Percentiles rank a stretch among this genome's conserved stretches.
phyloP scores from a whole-genome alignment of 2,329 filamentous ascomycete genomes.

The Achaetomium macrosporum region DNA sequence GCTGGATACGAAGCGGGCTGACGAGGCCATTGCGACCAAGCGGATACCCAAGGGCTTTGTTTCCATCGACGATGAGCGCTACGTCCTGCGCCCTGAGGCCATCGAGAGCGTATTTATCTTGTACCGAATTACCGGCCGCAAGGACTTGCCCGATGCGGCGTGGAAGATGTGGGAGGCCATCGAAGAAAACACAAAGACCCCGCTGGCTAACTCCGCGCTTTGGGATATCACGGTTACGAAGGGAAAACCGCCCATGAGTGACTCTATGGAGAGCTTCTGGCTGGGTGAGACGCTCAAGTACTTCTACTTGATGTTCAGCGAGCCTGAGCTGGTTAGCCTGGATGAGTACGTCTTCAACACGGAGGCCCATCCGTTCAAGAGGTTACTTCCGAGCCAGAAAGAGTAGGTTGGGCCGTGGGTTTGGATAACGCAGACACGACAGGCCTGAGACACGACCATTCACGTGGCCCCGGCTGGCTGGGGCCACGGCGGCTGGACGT shows the following conservation, averaged over 20 bases:
- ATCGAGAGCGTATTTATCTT: conserved; percentile 43
- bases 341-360: conserved; percentile 27
- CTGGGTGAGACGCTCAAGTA: conserved; percentile 28
- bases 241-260: conserved; percentile 34
- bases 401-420: too few relatives aligned
- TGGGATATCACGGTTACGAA: conserved; percentile 40
- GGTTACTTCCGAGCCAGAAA: conserved; percentile 8
- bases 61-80: conserved; percentile 45
- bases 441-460: too few relatives aligned
- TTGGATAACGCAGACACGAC: too few relatives aligned
- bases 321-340: conserved; percentile 24
- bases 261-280: conserved; percentile 33
- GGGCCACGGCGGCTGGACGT: too few relatives aligned
- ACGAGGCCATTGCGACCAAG: conserved; percentile 4
- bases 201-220: conserved; percentile 44
- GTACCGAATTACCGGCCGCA: conserved; percentile 46
- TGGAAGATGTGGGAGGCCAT: conserved; percentile 49
- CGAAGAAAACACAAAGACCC: conserved; percentile 39
- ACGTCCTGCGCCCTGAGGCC: conserved; percentile 38
- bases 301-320: conserved; percentile 25
- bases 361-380: conserved; percentile 25
- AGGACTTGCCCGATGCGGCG: conserved; percentile 43
- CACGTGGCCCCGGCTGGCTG: too few relatives aligned
- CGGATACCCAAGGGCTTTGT: conserved; percentile 54
- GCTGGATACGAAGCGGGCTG: not conserved